Base-by-base conservation (phyloP, 2,329 filamentous ascomycete genomes). In the Nigrospora sphaerica region DNA sequence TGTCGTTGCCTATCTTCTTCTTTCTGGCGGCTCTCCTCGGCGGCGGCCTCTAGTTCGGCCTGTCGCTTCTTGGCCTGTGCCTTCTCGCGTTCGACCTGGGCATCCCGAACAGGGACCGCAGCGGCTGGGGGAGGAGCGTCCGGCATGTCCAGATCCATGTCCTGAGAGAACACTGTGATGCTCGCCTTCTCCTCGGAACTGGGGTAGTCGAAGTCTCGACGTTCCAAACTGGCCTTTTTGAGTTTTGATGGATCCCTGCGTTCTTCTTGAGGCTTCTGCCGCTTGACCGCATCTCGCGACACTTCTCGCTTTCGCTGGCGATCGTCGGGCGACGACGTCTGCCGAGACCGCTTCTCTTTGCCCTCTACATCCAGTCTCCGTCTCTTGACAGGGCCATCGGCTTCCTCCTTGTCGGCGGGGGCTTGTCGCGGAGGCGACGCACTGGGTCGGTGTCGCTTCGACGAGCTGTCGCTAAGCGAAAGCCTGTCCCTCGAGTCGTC, bases 381-480 rank as follows among this genome's bases (percentile, higher is more conserved):
- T 52, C 75, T 68, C 58, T 85, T 85, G 16, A 67, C 51, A 14
- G 78, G 71, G 10, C 58, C 69, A 45, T 81, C 78, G 36, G 61
- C 58, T 31, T 71, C 68, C 32, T 81, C 78, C 53, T 76, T 80
- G 13, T 80, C 76, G 2, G 65, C 67, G 17, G 71, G 67, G 48
- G 70, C 74, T n/a, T 69, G 68, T 31, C 68, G 64, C 28, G 81
- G 76, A 2, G 81, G 80, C 1, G 80, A 82, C 42, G 74, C 70
- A 52, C 81, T 85, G 31, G 71, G 69, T 28, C 81, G 72, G 54
- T 77, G 77, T 37, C 81, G 70, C 60, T 84, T 85, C n/a, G 68
- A 60, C 7, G 75, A 65, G 44, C 64, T 67, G 23, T 83, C 80
- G 13, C 72, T 70, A 9, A 73, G 67, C 10, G 71, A 71, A 12